Evolutionary conservation across 2,329 filamentous ascomycete genomes (phyloP).

Genomic region (Sordariomycetes sp.): DNA sequence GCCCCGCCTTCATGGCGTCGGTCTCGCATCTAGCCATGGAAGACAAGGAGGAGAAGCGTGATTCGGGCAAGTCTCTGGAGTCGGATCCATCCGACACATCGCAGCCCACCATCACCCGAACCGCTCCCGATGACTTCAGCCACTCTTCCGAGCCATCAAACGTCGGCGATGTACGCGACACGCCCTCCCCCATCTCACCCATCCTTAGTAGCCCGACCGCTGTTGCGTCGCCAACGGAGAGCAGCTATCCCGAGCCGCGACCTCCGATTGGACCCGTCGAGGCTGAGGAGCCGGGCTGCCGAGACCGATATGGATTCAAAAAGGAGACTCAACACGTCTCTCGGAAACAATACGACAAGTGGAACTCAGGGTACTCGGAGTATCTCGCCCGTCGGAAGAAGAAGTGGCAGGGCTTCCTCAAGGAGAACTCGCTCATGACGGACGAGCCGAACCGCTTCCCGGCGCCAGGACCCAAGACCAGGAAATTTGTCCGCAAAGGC

Average conservation of each 20-base stretch:
- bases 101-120: background rate
- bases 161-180: too few relatives aligned
- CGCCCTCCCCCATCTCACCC: background rate
- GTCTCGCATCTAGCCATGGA: constrained; percentile 23
- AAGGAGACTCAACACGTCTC: constrained; percentile 77
- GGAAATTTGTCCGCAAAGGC: constrained; percentile 84
- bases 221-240: background rate
- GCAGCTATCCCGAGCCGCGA: constrained; percentile 14
- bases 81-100: constrained; percentile 13
- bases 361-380: constrained; percentile 66
- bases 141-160: background rate
- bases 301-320: constrained; percentile 87
- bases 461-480: constrained; percentile 70
- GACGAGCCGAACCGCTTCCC: constrained; percentile 71
- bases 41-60: constrained; percentile 30
- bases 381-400: constrained; percentile 65
- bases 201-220: background rate
- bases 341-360: constrained; percentile 68
- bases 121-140: background rate
- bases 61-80: constrained; percentile 41
- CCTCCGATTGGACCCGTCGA: constrained; percentile 18
- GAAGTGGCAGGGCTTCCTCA: constrained; percentile 76
- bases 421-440: constrained; percentile 65
- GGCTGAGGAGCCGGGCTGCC: constrained; percentile 38
- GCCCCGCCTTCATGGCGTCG: constrained; percentile 26